Conservation (phyloP, 169 alveolate genomes). For the Plasmodium knowlesi region DNA sequence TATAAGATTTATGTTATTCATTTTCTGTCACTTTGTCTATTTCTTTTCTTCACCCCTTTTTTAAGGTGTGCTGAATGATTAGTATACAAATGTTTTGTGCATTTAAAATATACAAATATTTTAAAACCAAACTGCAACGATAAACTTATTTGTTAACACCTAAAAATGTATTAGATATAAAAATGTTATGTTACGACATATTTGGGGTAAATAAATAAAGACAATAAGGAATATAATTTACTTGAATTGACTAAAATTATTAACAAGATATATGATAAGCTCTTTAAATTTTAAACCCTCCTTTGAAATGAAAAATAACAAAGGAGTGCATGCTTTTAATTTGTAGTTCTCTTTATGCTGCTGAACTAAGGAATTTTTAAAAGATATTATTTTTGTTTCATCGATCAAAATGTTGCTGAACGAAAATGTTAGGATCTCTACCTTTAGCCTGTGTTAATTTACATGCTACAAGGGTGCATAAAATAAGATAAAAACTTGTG, state of each 20-base stretch:
- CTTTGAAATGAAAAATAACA: neutral
- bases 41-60: neutral
- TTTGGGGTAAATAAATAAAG: neutral
- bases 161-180: neutral
- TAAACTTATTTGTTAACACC: neutral
- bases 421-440: neutral
- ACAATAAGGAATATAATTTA: neutral
- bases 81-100: neutral
- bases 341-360: neutral
- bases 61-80: constrained; percentile 1
- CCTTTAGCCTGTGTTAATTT: neutral
- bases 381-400: neutral
- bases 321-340: neutral
- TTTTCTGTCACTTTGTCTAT: neutral
- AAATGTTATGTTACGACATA: neutral
- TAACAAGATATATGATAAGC: neutral
- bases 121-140: neutral
- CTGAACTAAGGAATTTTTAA: neutral
- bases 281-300: neutral
- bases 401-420: neutral
- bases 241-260: neutral
- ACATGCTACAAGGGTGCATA: neutral
- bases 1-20: neutral
- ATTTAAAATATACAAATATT: neutral
- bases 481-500: neutral